A percentile compares a stretch with the other conserved stretches of the same genome.
Evolutionary conservation across 306 rosid species (phyloP).

Genomic region (Cucumis hystrix): DNA sequence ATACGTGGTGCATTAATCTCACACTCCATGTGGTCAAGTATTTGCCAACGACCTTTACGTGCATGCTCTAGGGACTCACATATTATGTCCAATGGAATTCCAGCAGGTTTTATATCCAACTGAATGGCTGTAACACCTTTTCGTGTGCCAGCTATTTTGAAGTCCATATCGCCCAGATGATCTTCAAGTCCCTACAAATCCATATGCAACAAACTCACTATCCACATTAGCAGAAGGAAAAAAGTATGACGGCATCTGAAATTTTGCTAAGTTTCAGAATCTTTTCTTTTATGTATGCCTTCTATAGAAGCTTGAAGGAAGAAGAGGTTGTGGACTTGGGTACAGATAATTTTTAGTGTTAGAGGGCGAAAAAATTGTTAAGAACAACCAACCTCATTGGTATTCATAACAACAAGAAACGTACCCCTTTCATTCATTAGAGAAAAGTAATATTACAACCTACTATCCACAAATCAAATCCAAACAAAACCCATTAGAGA

Average conservation of each 20-base stretch:
- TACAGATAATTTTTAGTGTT: not conserved
- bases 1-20: conserved; percentile 61
- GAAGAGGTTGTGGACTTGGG: not conserved
- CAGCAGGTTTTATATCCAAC: conserved; percentile 94
- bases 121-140: conserved; percentile 87
- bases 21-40: conserved; percentile 75
- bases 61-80: conserved; percentile 86
- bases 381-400: not conserved
- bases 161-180: conserved; percentile 97
- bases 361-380: not conserved
- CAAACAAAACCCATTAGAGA: not conserved
- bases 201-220: not conserved
- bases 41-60: conserved; percentile 73
- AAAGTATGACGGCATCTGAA: not conserved
- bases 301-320: not conserved
- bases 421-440: not conserved
- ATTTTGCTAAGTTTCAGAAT: not conserved
- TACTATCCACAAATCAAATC: not conserved
- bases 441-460: not conserved
- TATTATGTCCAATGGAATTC: conserved; percentile 83
- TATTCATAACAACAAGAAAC: not conserved
- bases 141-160: conserved; percentile 83
- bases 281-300: not conserved
- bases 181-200: conserved; percentile 80
- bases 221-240: not conserved